These are phyloP conservation scores for Suhomyces pyralidae DNA, from an alignment of 805 yeast genomes.

Conservation along the genomic window DNA sequence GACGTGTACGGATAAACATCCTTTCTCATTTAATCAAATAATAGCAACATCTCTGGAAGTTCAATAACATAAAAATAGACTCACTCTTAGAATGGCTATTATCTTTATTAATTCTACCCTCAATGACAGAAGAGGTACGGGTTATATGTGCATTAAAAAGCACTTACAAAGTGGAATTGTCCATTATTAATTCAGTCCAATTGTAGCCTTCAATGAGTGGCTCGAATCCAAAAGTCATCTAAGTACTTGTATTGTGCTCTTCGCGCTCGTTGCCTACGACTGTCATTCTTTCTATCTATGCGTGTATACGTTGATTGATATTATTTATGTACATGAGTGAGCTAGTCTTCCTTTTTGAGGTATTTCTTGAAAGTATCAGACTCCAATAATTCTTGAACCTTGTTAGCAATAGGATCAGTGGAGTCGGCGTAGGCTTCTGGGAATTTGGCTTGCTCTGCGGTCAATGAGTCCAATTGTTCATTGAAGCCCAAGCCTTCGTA, in stretches of 20 bases:
- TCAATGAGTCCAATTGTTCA: constrained; percentile 33
- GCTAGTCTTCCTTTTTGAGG: constrained; percentile 21
- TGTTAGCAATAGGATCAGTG: constrained; percentile 53
- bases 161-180: neutral
- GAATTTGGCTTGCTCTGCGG: constrained; percentile 24
- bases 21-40: no score
- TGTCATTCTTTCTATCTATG: neutral
- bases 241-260: no score
- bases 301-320: neutral
- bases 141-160: no score
- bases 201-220: neutral
- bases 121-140: no score
- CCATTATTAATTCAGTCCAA: neutral
- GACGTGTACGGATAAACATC: constrained; percentile 62
- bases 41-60: no score
- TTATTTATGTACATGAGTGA: neutral
- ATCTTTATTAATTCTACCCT: no score
- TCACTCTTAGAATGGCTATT: no score
- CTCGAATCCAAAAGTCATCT: neutral
- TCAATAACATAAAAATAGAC: no score
- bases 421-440: constrained; percentile 33
- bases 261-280: neutral
- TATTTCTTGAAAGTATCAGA: constrained; percentile 69
- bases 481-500: constrained; percentile 37
- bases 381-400: constrained; percentile 67